These are phyloP conservation scores for Suillus subalutaceus DNA, from an alignment of 768 basidiomycete genomes.

Conservation along the genomic window DNA sequence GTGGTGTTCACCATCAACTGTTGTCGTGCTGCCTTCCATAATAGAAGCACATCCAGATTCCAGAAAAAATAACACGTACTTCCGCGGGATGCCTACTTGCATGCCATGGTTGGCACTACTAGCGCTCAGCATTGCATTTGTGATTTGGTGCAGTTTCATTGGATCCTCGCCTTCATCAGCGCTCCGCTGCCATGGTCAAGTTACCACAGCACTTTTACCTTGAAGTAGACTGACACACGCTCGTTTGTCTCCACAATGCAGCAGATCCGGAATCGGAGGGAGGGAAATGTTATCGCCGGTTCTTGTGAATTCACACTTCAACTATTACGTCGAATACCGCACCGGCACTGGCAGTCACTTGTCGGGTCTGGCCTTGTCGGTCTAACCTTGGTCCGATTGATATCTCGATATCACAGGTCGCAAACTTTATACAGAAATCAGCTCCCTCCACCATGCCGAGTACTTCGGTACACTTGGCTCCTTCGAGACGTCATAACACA, in stretches of 20 bases:
- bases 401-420: not conserved
- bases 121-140: not conserved
- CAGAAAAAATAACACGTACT: not conserved
- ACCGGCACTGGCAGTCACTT: not conserved
- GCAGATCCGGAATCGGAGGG: no score
- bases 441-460: not conserved
- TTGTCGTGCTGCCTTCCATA: not conserved
- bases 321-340: not conserved
- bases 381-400: not conserved
- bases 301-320: not conserved
- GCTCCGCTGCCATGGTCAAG: not conserved
- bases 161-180: not conserved
- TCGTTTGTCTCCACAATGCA: not conserved
- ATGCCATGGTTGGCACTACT: not conserved
- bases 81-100: not conserved
- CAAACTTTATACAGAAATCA: no score
- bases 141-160: not conserved
- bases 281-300: not conserved
- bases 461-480: not conserved
- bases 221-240: not conserved
- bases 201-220: not conserved
- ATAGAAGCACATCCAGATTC: not conserved
- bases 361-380: not conserved
- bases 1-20: not conserved
- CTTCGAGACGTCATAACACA: not conserved